Evolutionary conservation across 1,284 basidiomycete genomes (phyloP).

Genomic region (Tetrapyrgos nigripes): DNA sequence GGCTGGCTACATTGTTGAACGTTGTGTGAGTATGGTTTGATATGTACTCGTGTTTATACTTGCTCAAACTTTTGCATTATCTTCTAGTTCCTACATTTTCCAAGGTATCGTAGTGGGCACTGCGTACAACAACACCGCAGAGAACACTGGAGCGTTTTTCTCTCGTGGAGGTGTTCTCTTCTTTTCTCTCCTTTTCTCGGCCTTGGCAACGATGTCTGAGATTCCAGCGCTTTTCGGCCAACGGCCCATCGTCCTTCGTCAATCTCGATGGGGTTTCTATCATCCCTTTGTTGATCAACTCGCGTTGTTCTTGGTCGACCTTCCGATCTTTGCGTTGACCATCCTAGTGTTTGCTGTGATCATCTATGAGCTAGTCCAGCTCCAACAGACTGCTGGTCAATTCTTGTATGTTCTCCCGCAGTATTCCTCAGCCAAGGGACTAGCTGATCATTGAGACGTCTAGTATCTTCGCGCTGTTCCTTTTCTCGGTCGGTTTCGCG

Average conservation of each 20-base stretch:
- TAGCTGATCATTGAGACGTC: background rate
- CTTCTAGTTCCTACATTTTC: slow-evolving; percentile 52
- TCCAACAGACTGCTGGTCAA: slow-evolving; percentile 57
- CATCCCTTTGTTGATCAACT: slow-evolving; percentile 71
- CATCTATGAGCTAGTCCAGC: slow-evolving; percentile 69
- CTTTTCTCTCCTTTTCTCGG: slow-evolving; percentile 68
- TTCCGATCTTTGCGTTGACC: slow-evolving; percentile 66
- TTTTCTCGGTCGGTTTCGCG: slow-evolving; percentile 46
- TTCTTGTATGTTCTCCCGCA: slow-evolving; percentile 56
- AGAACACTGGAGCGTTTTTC: slow-evolving; percentile 75
- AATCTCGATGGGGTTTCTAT: slow-evolving; percentile 64
- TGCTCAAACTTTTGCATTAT: slow-evolving; percentile 6
- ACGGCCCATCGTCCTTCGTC: slow-evolving; percentile 73
- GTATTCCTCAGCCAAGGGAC: background rate
- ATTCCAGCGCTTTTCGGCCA: slow-evolving; percentile 76
- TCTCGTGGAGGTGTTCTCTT: slow-evolving; percentile 81
- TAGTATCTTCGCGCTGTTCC: slow-evolving; percentile 54
- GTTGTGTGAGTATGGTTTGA: slow-evolving; percentile 30
- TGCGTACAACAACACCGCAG: slow-evolving; percentile 70
- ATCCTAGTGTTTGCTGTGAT: slow-evolving; percentile 57
- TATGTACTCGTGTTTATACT: slow-evolving; percentile 28
- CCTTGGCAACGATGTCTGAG: slow-evolving; percentile 64
- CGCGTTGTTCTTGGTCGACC: slow-evolving; percentile 73
- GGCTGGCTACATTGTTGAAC: slow-evolving; percentile 45
- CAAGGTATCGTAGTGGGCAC: slow-evolving; percentile 81